These are phyloP conservation scores for Phyllosticta capitalensis DNA, from an alignment of 2,329 filamentous ascomycete species.

Conservation along the genomic window DNA sequence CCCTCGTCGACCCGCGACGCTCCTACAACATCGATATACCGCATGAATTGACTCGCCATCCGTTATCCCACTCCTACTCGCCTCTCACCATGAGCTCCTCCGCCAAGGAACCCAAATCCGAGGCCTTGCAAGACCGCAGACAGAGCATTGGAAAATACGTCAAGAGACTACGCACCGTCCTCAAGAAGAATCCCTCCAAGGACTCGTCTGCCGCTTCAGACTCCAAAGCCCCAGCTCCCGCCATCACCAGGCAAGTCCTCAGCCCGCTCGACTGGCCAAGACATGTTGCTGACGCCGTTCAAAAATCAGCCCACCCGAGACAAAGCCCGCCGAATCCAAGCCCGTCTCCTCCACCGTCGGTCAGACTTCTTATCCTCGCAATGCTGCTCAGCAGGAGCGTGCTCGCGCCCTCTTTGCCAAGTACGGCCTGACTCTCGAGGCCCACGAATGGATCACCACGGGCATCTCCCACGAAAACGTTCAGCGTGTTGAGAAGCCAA, in stretches of 20 bases:
- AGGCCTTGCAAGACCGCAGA: slow-evolving; percentile 17
- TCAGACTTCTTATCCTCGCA: slow-evolving; percentile 12
- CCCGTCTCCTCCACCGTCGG: slow-evolving; percentile 11
- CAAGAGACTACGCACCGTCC: slow-evolving; percentile 31
- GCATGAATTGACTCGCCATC: background rate
- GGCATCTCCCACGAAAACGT: slow-evolving; percentile 20
- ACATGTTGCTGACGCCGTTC: slow-evolving; percentile 1
- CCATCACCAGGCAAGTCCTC: slow-evolving; percentile 8
- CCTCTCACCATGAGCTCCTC: slow-evolving; percentile 5
- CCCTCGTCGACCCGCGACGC: too few relatives aligned
- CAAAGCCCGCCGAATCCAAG: slow-evolving; percentile 7
- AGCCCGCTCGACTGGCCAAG: background rate
- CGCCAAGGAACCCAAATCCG: slow-evolving; percentile 1
- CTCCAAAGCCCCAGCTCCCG: slow-evolving; percentile 1
- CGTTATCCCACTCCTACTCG: background rate
- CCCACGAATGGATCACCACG: slow-evolving; percentile 27
- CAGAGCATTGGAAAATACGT: slow-evolving; percentile 30
- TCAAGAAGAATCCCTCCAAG: slow-evolving; percentile 22
- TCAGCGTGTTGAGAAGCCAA: slow-evolving; percentile 60
- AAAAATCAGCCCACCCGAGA: background rate
- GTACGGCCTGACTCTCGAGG: slow-evolving; percentile 33
- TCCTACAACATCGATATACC: too few relatives aligned
- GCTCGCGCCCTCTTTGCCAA: slow-evolving; percentile 33
- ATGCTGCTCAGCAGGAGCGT: slow-evolving; percentile 29
- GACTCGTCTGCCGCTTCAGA: slow-evolving; percentile 2